phyloP scores from a whole-genome alignment of 306 rosid genomes.

The Castanopsis chinensis region DNA sequence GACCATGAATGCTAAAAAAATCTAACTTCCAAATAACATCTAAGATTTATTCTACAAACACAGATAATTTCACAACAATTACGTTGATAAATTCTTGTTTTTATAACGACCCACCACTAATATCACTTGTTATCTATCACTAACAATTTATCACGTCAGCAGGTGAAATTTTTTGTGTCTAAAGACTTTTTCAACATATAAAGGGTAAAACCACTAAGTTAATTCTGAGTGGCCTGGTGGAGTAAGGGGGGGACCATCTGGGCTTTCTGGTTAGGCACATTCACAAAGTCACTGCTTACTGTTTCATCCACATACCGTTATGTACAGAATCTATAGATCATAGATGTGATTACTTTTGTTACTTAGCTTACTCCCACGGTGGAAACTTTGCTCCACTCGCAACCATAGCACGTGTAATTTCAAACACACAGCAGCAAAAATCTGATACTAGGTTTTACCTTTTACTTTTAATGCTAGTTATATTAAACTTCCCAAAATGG shows the following conservation, averaged over 20 bases:
- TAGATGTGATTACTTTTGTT: background rate
- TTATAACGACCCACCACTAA: accelerated
- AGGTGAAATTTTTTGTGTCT: no score
- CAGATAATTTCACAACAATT: no score
- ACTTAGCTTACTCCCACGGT: background rate
- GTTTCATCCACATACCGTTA: background rate
- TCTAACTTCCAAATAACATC: background rate
- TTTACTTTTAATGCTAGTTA: background rate
- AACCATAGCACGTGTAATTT: background rate
- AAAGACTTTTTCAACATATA: no score
- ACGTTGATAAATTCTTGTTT: no score
- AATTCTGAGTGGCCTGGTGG: background rate
- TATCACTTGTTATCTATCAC: no score
- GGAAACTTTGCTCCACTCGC: background rate
- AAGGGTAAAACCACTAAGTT: background rate
- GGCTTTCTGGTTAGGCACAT: background rate
- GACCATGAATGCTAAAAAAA: background rate
- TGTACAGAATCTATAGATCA: background rate
- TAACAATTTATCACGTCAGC: no score
- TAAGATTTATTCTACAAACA: no score
- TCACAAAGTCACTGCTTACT: background rate
- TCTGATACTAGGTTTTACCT: no score
- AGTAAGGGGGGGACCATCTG: background rate
- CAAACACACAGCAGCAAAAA: background rate
- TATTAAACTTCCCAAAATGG: background rate